Evolutionary conservation across 1,139 yeast species (phyloP).

Genomic region (Yamadazyma sp.): DNA sequence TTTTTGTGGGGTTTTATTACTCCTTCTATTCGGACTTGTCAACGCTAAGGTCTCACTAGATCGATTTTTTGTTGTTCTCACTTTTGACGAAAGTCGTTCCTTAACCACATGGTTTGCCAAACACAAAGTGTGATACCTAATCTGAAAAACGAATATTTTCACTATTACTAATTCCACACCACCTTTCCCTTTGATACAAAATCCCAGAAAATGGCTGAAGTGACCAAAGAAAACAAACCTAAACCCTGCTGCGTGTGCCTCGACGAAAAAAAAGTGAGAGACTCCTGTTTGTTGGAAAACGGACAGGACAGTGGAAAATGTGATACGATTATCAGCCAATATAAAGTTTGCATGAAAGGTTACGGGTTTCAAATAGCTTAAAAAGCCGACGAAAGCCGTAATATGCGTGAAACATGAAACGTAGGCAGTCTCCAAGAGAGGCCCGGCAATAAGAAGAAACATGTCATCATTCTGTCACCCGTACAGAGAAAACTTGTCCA

Average conservation of each 20-base stretch:
- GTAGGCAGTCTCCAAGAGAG: too few relatives aligned
- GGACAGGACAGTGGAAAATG: conserved; percentile 89
- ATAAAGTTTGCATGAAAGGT: conserved; percentile 89
- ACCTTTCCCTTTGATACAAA: too few relatives aligned
- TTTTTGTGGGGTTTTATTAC: too few relatives aligned
- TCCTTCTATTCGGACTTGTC: background rate
- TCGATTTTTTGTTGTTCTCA: background rate
- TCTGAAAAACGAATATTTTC: background rate
- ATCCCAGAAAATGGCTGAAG: conserved; percentile 9
- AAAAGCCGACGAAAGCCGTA: too few relatives aligned
- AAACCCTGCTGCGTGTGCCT: conserved; percentile 97
- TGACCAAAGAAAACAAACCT: conserved; percentile 48
- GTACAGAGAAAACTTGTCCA: background rate
- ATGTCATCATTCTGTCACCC: too few relatives aligned
- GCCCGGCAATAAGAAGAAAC: too few relatives aligned
- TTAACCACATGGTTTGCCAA: background rate
- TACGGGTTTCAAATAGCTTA: conserved; percentile 63
- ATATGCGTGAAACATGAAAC: too few relatives aligned
- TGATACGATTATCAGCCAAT: conserved; percentile 63
- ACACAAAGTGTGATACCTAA: background rate
- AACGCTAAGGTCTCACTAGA: too few relatives aligned
- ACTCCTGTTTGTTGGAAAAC: conserved; percentile 78
- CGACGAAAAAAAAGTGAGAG: conserved; percentile 79
- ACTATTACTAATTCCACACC: background rate
- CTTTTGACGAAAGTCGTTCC: background rate